These are phyloP conservation scores for Pleurotus ostreatus DNA, from an alignment of 768 basidiomycete genomes.

Conservation along the genomic window DNA sequence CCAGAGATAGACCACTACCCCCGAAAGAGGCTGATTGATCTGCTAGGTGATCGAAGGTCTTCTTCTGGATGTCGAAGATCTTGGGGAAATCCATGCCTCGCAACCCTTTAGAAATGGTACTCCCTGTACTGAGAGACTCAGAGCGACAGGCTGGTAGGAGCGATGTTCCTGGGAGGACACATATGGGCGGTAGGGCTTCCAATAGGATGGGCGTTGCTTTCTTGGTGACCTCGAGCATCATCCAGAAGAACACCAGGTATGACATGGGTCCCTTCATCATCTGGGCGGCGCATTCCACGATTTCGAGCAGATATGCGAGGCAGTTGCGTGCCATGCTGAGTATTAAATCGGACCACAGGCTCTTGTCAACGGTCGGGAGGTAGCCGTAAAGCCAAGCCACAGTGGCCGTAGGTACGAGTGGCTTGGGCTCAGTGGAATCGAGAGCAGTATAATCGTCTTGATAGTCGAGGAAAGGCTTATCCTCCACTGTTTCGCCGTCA, in stretches of 20 bases:
- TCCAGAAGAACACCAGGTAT: slow-evolving; percentile 44
- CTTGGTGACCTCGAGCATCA: slow-evolving; percentile 37
- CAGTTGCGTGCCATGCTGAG: too few relatives aligned
- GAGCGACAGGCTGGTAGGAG: slow-evolving; percentile 38
- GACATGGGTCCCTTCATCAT: slow-evolving; percentile 55
- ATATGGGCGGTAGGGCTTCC: slow-evolving; percentile 54
- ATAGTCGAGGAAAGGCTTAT: not conserved
- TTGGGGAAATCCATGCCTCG: slow-evolving; percentile 58
- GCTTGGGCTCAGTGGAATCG: slow-evolving; percentile 7
- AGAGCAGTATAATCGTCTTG: not conserved
- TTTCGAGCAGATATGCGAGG: too few relatives aligned
- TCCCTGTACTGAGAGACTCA: not conserved
- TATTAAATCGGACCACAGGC: too few relatives aligned
- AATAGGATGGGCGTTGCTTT: slow-evolving; percentile 33
- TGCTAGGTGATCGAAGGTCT: slow-evolving; percentile 59
- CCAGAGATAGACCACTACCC: slow-evolving; percentile 55
- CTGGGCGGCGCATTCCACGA: slow-evolving; percentile 28
- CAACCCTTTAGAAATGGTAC: slow-evolving; percentile 17
- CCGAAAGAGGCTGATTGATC: slow-evolving; percentile 45
- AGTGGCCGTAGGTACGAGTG: too few relatives aligned
- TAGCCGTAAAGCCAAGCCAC: not conserved
- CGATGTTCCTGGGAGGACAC: slow-evolving; percentile 57
- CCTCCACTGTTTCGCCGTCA: not conserved
- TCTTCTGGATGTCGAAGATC: slow-evolving; percentile 55
- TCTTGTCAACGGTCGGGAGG: not conserved